Evolutionary conservation across 805 yeast genomes (phyloP), one percentile per base, ranked within the genome.

Genomic region (Tetrapisispora taiwanensis): DNA sequence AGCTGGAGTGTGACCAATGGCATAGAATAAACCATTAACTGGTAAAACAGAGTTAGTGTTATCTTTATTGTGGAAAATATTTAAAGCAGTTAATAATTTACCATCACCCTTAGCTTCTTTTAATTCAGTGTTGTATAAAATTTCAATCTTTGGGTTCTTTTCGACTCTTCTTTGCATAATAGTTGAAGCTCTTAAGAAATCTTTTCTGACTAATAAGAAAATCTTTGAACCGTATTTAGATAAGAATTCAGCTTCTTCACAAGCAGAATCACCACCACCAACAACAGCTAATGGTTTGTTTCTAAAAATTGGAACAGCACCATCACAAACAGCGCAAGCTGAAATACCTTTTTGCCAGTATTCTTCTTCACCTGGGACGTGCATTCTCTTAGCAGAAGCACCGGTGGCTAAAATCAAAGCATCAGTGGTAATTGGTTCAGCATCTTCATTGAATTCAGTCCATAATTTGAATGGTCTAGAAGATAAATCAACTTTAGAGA

Each of bases 181-280:
- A 35, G 84, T 78, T 10, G 97, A 89, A 18, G 99, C 99, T 69
- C 99, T 81, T 58, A 92, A 74, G 62, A 75, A 76, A 67, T 90
- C 97, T 67, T 90, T 87, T 76, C 99, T 87, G 42, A 92, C 97
- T 56, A 92, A 74, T 66, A 92, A 71, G 68, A 71, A 87, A 46
- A 92, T 98, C 73, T 92, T 92, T 44, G 97, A 87, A 51, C 95
- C 99, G 69, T 92, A 92, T 68, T 92, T 92, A 58, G 99, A 92
- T 66, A 92, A 75, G 70, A 92, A 92, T 53, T 85, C 72, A 28
- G 99, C 98, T 72, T 92, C 99, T 72, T 92, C 99, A 68, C 97
- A 95, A 17, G 99, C 99, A 54, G 97, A 88, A 69, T 92, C 99
- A 67, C 99, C 99, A 54, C 99, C 99, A 48, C 99, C 99, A 54